These are phyloP conservation scores for Hyparrhenia diplandra DNA, from an alignment of 176 grass and related monocot species.

Conservation along the genomic window DNA sequence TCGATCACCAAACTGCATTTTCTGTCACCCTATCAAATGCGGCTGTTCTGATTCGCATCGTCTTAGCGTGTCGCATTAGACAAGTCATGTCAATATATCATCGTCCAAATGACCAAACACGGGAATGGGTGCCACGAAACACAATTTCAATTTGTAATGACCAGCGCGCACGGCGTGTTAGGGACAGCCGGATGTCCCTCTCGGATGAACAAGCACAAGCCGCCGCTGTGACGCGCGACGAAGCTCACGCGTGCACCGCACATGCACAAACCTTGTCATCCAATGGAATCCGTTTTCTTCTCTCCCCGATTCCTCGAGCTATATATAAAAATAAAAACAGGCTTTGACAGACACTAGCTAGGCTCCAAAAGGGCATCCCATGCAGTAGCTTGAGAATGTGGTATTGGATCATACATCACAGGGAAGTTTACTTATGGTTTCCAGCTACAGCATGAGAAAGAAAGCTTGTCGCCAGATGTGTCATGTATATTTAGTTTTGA, in stretches of 20 bases:
- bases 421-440: not conserved
- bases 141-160: slow-evolving; percentile 14
- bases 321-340: not conserved
- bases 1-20: slow-evolving; percentile 9
- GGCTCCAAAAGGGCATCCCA: slow-evolving; percentile 50
- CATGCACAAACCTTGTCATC: slow-evolving; percentile 16
- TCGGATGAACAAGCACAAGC: not conserved
- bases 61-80: not conserved
- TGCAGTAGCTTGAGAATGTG: slow-evolving; percentile 4
- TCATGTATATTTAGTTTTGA: not conserved
- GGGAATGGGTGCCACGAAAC: not conserved
- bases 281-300: not conserved
- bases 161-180: not conserved
- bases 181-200: not conserved
- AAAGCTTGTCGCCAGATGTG: not conserved
- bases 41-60: not conserved
- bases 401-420: slow-evolving; percentile 37
- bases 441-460: not conserved
- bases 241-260: not conserved
- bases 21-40: not conserved
- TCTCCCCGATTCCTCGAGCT: not conserved
- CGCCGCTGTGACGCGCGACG: not conserved
- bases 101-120: not conserved
- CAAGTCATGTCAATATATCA: not conserved
- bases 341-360: slow-evolving; percentile 19